A percentile compares a stretch with the other conserved stretches of the same genome.
phyloP scores from a whole-genome alignment of 129 eudicot species.

The Pseudognaphalium luteoalbum region DNA sequence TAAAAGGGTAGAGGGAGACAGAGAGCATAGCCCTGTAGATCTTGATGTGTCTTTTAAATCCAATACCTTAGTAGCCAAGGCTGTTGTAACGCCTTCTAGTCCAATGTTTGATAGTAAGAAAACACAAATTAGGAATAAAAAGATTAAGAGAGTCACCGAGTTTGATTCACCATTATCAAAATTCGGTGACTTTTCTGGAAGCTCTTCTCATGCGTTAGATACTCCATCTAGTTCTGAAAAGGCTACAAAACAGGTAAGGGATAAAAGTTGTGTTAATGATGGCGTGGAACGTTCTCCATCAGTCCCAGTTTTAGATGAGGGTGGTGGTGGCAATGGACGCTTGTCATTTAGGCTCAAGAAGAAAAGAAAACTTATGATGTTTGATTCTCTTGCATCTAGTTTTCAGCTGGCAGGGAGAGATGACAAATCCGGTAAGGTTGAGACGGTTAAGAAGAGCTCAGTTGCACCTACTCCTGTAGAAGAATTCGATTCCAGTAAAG shows the following conservation, averaged over 20 bases:
- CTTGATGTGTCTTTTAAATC: conserved; percentile 82
- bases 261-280: conserved; percentile 28
- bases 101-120: conserved; percentile 30
- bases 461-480: conserved; percentile 27
- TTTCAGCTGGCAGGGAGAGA: conserved; percentile 32
- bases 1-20: conserved; percentile 36
- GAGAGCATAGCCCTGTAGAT: conserved; percentile 61
- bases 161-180: conserved; percentile 42
- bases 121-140: conserved; percentile 41
- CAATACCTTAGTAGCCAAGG: conserved; percentile 74
- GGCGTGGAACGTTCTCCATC: conserved; percentile 27
- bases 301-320: conserved; percentile 33
- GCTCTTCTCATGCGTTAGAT: conserved; percentile 34
- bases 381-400: conserved; percentile 24
- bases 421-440: conserved; percentile 23
- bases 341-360: conserved; percentile 43
- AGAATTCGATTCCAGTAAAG: conserved; percentile 11
- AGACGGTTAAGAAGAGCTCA: conserved; percentile 6
- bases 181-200: conserved; percentile 28
- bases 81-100: conserved; percentile 55
- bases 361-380: conserved; percentile 42
- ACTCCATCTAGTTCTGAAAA: conserved; percentile 43
- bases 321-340: conserved; percentile 32
- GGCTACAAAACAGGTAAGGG: conserved; percentile 29
- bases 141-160: conserved; percentile 30